A percentile compares a stretch with the other conserved stretches of the same genome.
Evolutionary conservation across 1,284 basidiomycete species (phyloP).

Genomic region (Pseudozyma sp.): DNA sequence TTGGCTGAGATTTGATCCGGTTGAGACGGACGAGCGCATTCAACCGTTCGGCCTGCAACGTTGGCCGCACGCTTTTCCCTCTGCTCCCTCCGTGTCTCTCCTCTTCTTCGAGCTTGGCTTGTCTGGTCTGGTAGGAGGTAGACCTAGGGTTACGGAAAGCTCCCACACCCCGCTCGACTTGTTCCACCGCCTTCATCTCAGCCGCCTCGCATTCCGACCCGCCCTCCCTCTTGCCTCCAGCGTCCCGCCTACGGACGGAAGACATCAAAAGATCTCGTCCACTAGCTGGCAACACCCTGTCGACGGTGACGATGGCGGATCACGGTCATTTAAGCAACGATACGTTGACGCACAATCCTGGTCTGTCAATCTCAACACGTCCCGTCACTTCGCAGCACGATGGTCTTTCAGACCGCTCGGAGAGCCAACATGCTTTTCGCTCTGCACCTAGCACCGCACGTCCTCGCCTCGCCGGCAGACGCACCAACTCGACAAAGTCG

Average conservation of each 20-base stretch:
- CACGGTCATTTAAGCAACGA: background rate
- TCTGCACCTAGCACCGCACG: slow-evolving; percentile 42
- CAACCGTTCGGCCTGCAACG: background rate
- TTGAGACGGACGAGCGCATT: background rate
- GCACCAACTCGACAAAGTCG: slow-evolving; percentile 39
- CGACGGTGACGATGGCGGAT: slow-evolving; percentile 11
- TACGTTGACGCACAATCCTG: slow-evolving; percentile 4
- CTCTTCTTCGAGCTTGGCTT: background rate
- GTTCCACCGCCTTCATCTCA: background rate
- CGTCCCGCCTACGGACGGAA: too few species aligned
- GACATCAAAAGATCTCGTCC: too few species aligned
- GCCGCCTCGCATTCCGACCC: background rate
- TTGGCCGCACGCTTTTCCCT: background rate
- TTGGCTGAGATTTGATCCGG: too few species aligned
- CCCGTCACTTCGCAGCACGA: background rate
- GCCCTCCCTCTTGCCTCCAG: too few species aligned
- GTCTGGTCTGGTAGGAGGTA: too few species aligned
- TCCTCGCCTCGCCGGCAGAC: slow-evolving; percentile 30
- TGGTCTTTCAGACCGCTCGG: background rate
- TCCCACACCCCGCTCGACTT: background rate
- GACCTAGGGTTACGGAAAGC: too few species aligned
- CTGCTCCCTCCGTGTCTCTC: background rate
- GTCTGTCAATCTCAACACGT: slow-evolving; percentile 34
- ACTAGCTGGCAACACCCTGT: too few species aligned
- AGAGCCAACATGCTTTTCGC: slow-evolving; percentile 6